Evolutionary conservation across 352 stramenopile species (phyloP), one percentile per base, ranked within the genome.

Genomic region (Pythium oligandrum): DNA sequence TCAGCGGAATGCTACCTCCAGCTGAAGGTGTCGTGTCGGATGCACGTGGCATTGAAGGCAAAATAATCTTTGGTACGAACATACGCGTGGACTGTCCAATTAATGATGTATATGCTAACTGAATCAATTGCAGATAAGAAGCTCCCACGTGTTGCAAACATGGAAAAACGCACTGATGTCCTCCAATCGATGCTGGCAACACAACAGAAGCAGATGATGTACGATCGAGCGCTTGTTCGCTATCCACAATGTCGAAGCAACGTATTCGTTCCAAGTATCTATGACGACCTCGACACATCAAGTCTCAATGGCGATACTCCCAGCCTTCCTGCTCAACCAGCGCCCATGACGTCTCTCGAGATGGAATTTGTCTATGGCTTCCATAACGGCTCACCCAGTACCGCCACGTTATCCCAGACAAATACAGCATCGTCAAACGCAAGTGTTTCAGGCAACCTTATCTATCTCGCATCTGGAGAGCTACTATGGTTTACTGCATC

Each of bases 221-320:
- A 88, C 44, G 79, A 88, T 35, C 63, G 70, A 43, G 75, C 79
- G 11, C 44, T 87, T 32, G 68, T 86, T 31, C 67, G 66, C 43
- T 88, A 83, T 58, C 75, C 79, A 4, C 76, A 88, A 44, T 88
- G 79, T 37, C 61, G 79, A 52, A 87, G 75, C 55, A 86, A 84
- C 42, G 54, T 90, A 2, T 88, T 88, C 34, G 71, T 66, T 1
- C 79, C 79, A 1, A 86, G 75, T 50, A 35, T 61, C 0, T 88
- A 78, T 44, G 74, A 90, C 47, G 37, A 37, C 37, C 9, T 48
- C 8, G 56, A 39, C n/a, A 11, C n/a, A 17, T 39, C 3, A 31
- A 42, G 12, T 12, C 38, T 8, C 38, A 12, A 42, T 42, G 38
- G 38, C 38, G 7, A 12, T 31, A 26, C 26, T 48, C 39, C 8